phyloP scores from a whole-genome alignment of 1,284 basidiomycete genomes.

The Cerrena zonata region DNA sequence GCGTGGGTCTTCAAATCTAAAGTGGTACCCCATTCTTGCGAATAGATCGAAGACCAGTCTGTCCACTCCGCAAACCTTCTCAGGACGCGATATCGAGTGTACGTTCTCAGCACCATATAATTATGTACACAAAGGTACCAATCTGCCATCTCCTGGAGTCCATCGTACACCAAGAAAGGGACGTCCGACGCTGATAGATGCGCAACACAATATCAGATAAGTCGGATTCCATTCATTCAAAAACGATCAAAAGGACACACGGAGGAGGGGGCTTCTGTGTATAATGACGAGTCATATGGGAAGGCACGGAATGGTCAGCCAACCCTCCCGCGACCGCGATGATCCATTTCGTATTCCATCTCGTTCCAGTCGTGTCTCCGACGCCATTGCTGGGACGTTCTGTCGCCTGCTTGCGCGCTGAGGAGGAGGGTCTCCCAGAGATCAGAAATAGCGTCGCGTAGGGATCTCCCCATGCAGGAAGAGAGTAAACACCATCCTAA shows the following conservation, averaged over 20 bases:
- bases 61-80: too few species aligned
- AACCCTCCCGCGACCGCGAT: constrained; percentile 9
- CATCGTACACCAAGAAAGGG: too few species aligned
- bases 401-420: constrained; percentile 26
- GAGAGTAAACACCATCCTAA: constrained; percentile 61
- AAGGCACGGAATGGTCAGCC: background rate
- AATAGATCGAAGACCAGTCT: too few species aligned
- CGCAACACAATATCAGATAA: background rate
- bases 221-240: background rate
- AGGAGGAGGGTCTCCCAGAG: constrained; percentile 38
- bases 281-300: background rate
- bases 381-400: constrained; percentile 21
- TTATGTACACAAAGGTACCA: too few species aligned
- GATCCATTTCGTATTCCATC: constrained; percentile 58
- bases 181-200: too few species aligned
- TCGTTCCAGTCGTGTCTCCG: constrained; percentile 33
- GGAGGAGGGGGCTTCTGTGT: background rate
- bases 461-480: constrained; percentile 54
- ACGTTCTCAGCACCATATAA: too few species aligned
- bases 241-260: background rate
- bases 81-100: too few species aligned
- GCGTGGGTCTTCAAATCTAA: too few species aligned
- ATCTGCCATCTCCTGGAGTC: too few species aligned
- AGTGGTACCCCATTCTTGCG: too few species aligned
- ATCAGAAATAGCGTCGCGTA: constrained; percentile 37